These are phyloP conservation scores for Aegilops sharonensis DNA, from an alignment of 176 grass and related monocot genomes.

Conservation along the genomic window DNA sequence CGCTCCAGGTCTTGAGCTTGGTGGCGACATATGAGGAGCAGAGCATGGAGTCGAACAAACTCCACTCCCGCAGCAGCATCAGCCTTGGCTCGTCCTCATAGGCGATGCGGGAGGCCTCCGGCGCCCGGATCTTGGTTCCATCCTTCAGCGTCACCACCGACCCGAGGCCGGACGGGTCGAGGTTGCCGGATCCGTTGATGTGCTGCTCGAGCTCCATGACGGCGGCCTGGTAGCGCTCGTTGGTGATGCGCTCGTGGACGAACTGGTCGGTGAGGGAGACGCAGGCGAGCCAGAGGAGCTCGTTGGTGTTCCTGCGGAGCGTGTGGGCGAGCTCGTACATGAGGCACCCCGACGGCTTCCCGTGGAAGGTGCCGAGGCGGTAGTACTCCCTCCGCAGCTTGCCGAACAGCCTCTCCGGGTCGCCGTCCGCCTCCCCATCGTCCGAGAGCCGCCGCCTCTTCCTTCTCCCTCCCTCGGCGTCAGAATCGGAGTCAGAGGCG, in stretches of 20 bases:
- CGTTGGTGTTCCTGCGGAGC: slow-evolving; percentile 76
- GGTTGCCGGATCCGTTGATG: slow-evolving; percentile 69
- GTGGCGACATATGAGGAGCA: slow-evolving; percentile 79
- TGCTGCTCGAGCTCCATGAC: slow-evolving; percentile 93
- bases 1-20: slow-evolving; percentile 87
- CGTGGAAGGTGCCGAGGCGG: slow-evolving; percentile 77
- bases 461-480: slow-evolving; percentile 39
- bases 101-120: slow-evolving; percentile 61
- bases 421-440: slow-evolving; percentile 33
- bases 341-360: slow-evolving; percentile 84
- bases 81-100: slow-evolving; percentile 83
- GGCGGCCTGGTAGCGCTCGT: slow-evolving; percentile 78
- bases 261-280: slow-evolving; percentile 90
- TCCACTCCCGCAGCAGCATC: slow-evolving; percentile 84
- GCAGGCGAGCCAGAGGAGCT: slow-evolving; percentile 84
- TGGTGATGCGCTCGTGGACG: slow-evolving; percentile 88
- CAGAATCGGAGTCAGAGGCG: slow-evolving; percentile 36
- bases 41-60: slow-evolving; percentile 84
- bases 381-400: slow-evolving; percentile 73
- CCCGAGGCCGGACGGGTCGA: slow-evolving; percentile 38
- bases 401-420: slow-evolving; percentile 58
- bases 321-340: slow-evolving; percentile 84
- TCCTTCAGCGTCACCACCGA: slow-evolving; percentile 72
- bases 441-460: slow-evolving; percentile 43
- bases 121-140: slow-evolving; percentile 72